Conservation (phyloP, 2,329 filamentous ascomycete genomes). For the Metarhizium rileyi region DNA sequence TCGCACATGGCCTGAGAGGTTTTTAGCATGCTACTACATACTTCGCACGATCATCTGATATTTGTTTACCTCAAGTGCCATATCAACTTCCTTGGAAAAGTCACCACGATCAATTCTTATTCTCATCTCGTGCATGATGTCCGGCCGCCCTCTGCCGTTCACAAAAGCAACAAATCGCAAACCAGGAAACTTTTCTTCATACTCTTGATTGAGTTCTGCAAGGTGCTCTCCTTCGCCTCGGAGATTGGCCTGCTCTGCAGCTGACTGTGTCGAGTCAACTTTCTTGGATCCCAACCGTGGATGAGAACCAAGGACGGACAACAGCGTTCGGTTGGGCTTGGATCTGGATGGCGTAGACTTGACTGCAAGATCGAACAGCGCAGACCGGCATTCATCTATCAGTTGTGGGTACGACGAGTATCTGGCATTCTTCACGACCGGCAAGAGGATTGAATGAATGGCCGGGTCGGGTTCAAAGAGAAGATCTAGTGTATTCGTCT, state of each 20-base stretch:
- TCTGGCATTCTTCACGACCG: conserved; percentile 44
- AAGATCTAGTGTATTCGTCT: conserved; percentile 56
- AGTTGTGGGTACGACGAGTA: conserved; percentile 62
- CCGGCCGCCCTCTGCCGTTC: conserved; percentile 62
- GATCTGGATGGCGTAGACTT: conserved; percentile 37
- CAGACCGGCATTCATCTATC: conserved; percentile 54
- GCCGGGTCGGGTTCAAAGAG: conserved; percentile 76
- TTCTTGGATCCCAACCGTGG: conserved; percentile 75
- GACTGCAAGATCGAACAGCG: conserved; percentile 51
- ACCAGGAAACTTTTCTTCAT: conserved; percentile 73
- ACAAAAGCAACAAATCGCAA: conserved; percentile 88
- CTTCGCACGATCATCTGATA: background rate
- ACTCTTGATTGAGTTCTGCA: conserved; percentile 59
- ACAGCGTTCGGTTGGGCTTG: conserved; percentile 44
- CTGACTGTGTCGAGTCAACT: conserved; percentile 71
- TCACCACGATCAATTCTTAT: conserved; percentile 60
- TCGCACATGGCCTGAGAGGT: conserved; percentile 73
- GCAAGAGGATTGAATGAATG: conserved; percentile 63
- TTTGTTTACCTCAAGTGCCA: conserved; percentile 59
- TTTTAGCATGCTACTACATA: conserved; percentile 11
- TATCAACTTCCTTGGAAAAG: conserved; percentile 55
- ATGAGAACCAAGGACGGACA: conserved; percentile 69
- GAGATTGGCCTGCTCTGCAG: conserved; percentile 72
- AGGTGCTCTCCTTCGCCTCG: conserved; percentile 54
- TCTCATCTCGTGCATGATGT: conserved; percentile 77